These are phyloP conservation scores for Santalum album DNA, from an alignment of 164 flowering plant species.

Conservation along the genomic window DNA sequence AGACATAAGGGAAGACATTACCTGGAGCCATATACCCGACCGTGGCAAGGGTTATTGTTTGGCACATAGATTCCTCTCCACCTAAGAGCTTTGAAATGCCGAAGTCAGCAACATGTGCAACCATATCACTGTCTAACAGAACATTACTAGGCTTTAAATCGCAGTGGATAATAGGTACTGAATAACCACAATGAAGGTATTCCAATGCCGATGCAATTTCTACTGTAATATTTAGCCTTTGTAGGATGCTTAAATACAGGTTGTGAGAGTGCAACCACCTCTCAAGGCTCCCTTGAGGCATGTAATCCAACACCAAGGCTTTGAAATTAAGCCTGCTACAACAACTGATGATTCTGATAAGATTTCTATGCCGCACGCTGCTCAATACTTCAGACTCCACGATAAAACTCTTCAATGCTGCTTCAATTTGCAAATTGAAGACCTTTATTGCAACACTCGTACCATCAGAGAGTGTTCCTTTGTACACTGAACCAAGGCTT, in stretches of 20 bases:
- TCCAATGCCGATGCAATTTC: constrained; percentile 39
- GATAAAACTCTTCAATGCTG: constrained; percentile 29
- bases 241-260: constrained; percentile 16
- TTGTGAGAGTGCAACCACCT: constrained; percentile 30
- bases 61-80: neutral
- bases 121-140: constrained; percentile 32
- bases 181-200: constrained; percentile 42
- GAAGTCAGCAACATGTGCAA: constrained; percentile 47
- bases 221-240: constrained; percentile 29
- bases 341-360: constrained; percentile 35
- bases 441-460: constrained; percentile 8
- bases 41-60: constrained; percentile 14
- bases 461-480: neutral
- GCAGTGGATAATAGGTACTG: constrained; percentile 34
- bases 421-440: constrained; percentile 12
- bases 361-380: constrained; percentile 46
- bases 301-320: constrained; percentile 38
- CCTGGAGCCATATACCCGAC: constrained; percentile 47
- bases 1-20: too few species aligned
- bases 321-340: constrained; percentile 43
- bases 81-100: constrained; percentile 26
- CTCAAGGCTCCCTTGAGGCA: constrained; percentile 42
- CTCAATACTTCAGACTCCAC: constrained; percentile 44
- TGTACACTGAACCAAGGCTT: neutral
- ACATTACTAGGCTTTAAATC: constrained; percentile 46